phyloP scores from a whole-genome alignment of 2,329 filamentous ascomycete genomes.

The Calonectria hawksworthii region DNA sequence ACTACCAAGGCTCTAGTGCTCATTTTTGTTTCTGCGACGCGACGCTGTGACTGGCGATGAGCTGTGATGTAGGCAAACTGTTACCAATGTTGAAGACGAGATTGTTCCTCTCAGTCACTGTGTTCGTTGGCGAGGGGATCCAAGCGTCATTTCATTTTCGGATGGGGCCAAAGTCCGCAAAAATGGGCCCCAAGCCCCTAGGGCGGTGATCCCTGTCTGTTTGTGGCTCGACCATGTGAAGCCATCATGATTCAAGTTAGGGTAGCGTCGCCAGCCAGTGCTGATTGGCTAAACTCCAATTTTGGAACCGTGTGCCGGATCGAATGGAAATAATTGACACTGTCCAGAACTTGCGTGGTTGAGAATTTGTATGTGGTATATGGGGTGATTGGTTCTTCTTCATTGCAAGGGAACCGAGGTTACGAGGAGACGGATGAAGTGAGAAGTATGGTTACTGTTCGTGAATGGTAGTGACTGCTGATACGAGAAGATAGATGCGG shows the following conservation, averaged over 20 bases:
- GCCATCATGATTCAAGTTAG: neutral
- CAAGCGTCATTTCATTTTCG: neutral
- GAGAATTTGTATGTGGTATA: neutral
- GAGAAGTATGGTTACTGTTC: too few species aligned
- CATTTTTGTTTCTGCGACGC: constrained; percentile 19
- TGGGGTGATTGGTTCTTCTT: neutral
- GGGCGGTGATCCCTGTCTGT: neutral
- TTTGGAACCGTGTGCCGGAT: neutral
- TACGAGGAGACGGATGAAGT: too few species aligned
- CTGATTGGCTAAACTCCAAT: neutral
- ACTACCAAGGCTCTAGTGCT: constrained; percentile 49
- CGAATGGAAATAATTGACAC: neutral
- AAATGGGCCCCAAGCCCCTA: neutral
- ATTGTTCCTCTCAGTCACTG: neutral
- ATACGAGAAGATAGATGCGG: too few species aligned
- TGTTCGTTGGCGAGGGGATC: neutral
- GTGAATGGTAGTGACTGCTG: too few species aligned
- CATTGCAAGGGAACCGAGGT: neutral
- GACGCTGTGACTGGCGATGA: neutral
- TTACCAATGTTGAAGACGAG: neutral
- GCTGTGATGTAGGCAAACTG: neutral
- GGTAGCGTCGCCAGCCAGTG: neutral
- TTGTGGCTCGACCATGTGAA: neutral
- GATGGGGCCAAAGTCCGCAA: neutral
- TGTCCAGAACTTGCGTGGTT: neutral